A percentile compares a stretch with the other conserved stretches of the same genome.
phyloP scores from a whole-genome alignment of 2,329 filamentous ascomycete species.

The Leptographium radiaticola region DNA sequence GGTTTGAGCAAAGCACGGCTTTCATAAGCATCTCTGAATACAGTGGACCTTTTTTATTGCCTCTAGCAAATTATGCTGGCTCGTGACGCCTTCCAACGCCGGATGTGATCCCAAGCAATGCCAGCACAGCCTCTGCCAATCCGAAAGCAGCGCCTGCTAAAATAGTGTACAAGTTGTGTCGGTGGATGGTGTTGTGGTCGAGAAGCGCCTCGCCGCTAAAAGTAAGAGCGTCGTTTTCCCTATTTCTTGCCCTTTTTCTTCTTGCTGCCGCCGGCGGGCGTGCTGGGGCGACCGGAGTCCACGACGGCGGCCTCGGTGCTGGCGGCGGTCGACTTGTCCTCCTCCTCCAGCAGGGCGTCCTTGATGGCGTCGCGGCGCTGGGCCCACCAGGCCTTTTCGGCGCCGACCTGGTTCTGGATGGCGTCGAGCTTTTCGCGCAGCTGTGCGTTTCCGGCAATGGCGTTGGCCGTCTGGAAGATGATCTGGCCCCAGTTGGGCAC shows the following conservation, averaged over 20 bases:
- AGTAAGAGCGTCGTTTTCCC: background rate
- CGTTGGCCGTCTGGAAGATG: constrained; percentile 96
- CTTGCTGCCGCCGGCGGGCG: constrained; percentile 23
- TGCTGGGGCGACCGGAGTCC: constrained; percentile 15
- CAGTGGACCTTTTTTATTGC: no score
- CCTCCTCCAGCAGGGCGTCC: constrained; percentile 71
- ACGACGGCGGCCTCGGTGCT: constrained; percentile 17
- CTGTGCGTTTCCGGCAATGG: constrained; percentile 76
- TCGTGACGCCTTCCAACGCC: no score
- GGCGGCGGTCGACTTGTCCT: constrained; percentile 28
- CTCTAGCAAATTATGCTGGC: no score
- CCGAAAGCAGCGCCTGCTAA: no score
- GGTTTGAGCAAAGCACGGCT: no score
- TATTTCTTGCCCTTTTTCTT: constrained; percentile 56
- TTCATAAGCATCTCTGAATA: no score
- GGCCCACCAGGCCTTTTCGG: constrained; percentile 89
- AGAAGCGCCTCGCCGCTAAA: background rate
- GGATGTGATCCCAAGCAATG: no score
- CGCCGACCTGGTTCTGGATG: constrained; percentile 54
- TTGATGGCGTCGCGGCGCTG: constrained; percentile 63
- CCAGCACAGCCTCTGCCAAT: no score
- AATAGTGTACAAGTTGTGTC: no score
- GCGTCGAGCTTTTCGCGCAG: constrained; percentile 65
- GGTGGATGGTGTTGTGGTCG: no score
- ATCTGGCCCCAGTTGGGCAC: constrained; percentile 78